phyloP scores from a whole-genome alignment of 2,329 filamentous ascomycete species.

The Neofusicoccum cordaticola region DNA sequence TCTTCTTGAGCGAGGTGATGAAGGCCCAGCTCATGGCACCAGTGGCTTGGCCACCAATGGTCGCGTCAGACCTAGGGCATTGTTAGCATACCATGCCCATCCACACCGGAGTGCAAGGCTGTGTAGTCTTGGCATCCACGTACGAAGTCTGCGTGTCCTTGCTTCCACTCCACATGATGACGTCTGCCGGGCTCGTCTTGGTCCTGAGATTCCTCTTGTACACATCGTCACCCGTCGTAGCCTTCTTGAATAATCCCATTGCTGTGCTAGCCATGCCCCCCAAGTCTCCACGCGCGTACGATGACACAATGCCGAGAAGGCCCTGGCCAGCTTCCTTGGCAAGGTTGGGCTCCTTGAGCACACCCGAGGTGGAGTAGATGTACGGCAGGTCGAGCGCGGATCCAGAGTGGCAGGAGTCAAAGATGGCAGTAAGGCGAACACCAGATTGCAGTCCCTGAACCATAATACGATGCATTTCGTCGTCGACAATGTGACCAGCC shows the following conservation, averaged over 20 bases:
- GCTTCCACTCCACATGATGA: constrained; percentile 96
- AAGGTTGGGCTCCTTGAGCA: constrained; percentile 77
- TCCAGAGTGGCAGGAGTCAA: constrained; percentile 78
- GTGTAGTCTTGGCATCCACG: constrained; percentile 31
- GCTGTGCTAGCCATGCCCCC: constrained; percentile 75
- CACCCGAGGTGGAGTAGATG: constrained; percentile 75
- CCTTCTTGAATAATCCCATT: constrained; percentile 85
- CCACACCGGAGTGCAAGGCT: constrained; percentile 19
- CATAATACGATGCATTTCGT: constrained; percentile 78
- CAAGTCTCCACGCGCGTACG: constrained; percentile 81
- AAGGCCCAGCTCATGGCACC: constrained; percentile 99
- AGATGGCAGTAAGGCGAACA: constrained; percentile 79
- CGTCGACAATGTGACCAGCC: constrained; percentile 78
- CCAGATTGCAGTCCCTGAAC: constrained; percentile 76
- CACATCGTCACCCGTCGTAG: constrained; percentile 72
- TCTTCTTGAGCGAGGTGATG: constrained; percentile 84
- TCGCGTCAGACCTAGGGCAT: constrained; percentile 65
- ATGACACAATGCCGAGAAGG: constrained; percentile 67
- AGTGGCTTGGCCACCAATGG: constrained; percentile 82
- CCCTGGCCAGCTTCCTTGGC: constrained; percentile 76
- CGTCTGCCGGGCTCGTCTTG: constrained; percentile 91
- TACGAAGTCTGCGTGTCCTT: constrained; percentile 94
- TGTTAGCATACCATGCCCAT: neutral
- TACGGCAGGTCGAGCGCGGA: constrained; percentile 76
- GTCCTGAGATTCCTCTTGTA: constrained; percentile 80